Base-by-base conservation (phyloP, 495 filamentous ascomycete species). In the Neurospora sp. region DNA sequence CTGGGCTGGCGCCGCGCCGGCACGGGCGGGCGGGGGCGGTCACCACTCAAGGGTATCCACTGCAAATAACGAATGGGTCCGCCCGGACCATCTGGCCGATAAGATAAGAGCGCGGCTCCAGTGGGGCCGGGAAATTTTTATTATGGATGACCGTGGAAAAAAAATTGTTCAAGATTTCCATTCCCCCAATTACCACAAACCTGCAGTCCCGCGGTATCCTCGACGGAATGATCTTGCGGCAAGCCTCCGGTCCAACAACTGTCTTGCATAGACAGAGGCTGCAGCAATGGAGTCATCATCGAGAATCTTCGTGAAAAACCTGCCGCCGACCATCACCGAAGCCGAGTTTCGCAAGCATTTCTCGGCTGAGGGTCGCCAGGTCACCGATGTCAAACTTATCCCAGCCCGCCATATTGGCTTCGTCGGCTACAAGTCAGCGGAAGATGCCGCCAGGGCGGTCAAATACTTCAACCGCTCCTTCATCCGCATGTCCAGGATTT, bases 401-500 rank as follows among this genome's bases (percentile, higher is more conserved):
- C 90, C 94, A 23, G 88, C 92, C 77, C 89, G 96, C 78, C 88
- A 94, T 72, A 97, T 99, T 84, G 96, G 94, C 76, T 99, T 97
- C 86, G 90, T 99, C 74, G 96, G 96, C 74, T 98, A 95, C 86
- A 95, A 93, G 83, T 93, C 88, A 71, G 85, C 89, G 60, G 89
- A 95, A 75, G 92, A 92, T 77, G 96, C 96, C 70, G 83, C 86
- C 62, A 87, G 89, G 76, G 96, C 96, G 69, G 92, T 95, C 75
- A 93, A 92, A 78, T 97, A 97, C 83, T 97, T 97, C 88, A 94
- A 99, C 84, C 92, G 89, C 78, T 89, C 94, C 74, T 99, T 94
- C 82, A 92, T 99, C 75, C 93, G 94, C 74, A 96, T 97, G 94
- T 96, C 94, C n/a, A 96, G 90, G 88, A 93, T 99, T 76, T 84